Evolutionary conservation across 2,329 filamentous ascomycete genomes (phyloP).

Genomic region (Fusarium irregulare): DNA sequence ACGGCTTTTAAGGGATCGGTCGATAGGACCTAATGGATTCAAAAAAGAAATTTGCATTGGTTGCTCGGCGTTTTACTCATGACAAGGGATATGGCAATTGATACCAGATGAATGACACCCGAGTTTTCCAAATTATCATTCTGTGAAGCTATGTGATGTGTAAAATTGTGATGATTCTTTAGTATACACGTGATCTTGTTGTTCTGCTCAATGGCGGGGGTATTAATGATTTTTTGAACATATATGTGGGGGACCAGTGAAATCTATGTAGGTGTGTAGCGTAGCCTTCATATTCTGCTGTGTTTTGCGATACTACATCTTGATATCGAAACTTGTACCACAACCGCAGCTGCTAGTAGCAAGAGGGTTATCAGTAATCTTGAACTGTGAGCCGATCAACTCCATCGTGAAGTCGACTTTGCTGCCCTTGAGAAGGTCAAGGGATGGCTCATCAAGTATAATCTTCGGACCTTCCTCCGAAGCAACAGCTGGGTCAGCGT

Average conservation of each 20-base stretch:
- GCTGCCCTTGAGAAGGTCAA: conserved; percentile 91
- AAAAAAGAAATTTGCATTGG: conserved; percentile 51
- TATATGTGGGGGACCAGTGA: conserved; percentile 15
- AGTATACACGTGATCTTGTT: not conserved
- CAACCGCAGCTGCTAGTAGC: conserved; percentile 97
- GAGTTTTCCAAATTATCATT: conserved; percentile 48
- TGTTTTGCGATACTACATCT: conserved; percentile 59
- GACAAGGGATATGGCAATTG: conserved; percentile 55
- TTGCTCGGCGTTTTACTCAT: conserved; percentile 57
- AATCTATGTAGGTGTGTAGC: conserved; percentile 17
- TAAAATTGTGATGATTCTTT: not conserved
- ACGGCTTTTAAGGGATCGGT: conserved; percentile 45
- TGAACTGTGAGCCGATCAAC: conserved; percentile 89
- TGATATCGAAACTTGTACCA: conserved; percentile 97
- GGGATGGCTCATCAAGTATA: conserved; percentile 86
- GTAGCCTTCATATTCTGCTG: not conserved
- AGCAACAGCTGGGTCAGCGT: conserved; percentile 48
- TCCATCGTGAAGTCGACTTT: conserved; percentile 98
- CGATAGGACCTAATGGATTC: conserved; percentile 43
- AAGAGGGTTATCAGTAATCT: conserved; percentile 91
- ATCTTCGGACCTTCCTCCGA: conserved; percentile 72
- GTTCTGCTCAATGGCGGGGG: conserved; percentile 6
- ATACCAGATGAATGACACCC: conserved; percentile 56
- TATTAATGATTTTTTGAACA: conserved; percentile 36
- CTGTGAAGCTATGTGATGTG: conserved; percentile 32